phyloP scores from a whole-genome alignment of 345 rosid genomes.

The Hibiscus mutabilis region DNA sequence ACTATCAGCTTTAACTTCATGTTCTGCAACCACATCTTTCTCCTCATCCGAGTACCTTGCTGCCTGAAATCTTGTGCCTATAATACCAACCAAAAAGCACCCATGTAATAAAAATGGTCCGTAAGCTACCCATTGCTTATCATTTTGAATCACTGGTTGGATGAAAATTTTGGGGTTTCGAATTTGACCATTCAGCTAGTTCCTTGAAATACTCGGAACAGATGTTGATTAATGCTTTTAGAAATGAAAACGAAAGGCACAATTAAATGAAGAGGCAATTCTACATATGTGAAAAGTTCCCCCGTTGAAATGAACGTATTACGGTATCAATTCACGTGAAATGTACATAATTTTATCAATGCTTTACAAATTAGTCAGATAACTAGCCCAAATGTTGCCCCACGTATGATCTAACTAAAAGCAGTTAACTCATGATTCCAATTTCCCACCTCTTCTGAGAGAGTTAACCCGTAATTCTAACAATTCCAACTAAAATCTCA shows the following conservation, averaged over 20 bases:
- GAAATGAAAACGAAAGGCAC: background rate
- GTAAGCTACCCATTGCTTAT: background rate
- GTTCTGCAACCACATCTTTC: constrained; percentile 72
- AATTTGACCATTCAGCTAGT: background rate
- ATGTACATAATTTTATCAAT: no score
- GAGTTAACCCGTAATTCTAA: no score
- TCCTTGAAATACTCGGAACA: background rate
- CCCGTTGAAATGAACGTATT: no score
- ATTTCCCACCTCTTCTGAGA: no score
- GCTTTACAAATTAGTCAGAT: background rate
- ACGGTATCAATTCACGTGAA: no score
- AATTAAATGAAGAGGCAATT: background rate
- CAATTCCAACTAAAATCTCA: no score
- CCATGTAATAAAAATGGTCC: background rate
- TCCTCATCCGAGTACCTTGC: constrained; percentile 56
- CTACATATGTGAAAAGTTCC: background rate
- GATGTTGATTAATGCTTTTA: background rate
- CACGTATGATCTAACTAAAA: no score
- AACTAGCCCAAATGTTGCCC: background rate
- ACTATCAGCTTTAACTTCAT: constrained; percentile 68
- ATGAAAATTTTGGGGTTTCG: background rate
- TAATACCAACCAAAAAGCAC: background rate
- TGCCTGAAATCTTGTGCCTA: constrained; percentile 78
- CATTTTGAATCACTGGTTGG: background rate
- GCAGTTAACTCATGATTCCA: no score